phyloP scores from a whole-genome alignment of 108 stramenopile species.

The Skeletonema costatum region DNA sequence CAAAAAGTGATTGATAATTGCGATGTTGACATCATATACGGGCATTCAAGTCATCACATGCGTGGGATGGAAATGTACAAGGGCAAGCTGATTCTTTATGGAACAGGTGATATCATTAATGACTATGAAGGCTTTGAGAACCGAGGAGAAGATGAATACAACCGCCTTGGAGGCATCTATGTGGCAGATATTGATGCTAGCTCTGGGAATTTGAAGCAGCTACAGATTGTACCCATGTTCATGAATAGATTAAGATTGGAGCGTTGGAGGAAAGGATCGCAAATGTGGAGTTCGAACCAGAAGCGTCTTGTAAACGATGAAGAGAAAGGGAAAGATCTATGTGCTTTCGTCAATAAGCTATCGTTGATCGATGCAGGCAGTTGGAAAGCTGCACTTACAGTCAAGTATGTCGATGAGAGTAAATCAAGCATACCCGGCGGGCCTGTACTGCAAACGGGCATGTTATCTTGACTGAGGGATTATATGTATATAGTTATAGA shows the following conservation, averaged over 20 bases:
- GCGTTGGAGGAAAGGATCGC: too few species aligned
- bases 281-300: too few species aligned
- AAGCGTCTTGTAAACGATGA: too few species aligned
- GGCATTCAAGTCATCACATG: slow-evolving; percentile 43
- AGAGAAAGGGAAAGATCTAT: too few species aligned
- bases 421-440: too few species aligned
- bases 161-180: slow-evolving; percentile 5
- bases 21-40: slow-evolving; percentile 29
- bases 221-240: slow-evolving; percentile 12
- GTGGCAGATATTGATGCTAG: slow-evolving; percentile 2
- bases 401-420: too few species aligned
- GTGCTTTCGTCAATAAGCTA: not conserved
- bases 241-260: slow-evolving; percentile 20
- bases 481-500: too few species aligned
- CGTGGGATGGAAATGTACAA: slow-evolving; percentile 33
- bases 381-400: too few species aligned
- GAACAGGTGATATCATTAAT: slow-evolving; percentile 35
- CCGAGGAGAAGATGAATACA: slow-evolving; percentile 24
- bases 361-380: too few species aligned
- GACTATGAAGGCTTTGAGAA: slow-evolving; percentile 39
- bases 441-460: too few species aligned
- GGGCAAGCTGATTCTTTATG: slow-evolving; percentile 33
- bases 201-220: slow-evolving; percentile 1
- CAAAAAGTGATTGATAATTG: slow-evolving; percentile 28
- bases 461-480: too few species aligned